A percentile compares a stretch with the other conserved stretches of the same genome.
These are phyloP conservation scores for Kodamaea anthophila DNA, from an alignment of 1,139 yeast genomes.

Conservation along the genomic window DNA sequence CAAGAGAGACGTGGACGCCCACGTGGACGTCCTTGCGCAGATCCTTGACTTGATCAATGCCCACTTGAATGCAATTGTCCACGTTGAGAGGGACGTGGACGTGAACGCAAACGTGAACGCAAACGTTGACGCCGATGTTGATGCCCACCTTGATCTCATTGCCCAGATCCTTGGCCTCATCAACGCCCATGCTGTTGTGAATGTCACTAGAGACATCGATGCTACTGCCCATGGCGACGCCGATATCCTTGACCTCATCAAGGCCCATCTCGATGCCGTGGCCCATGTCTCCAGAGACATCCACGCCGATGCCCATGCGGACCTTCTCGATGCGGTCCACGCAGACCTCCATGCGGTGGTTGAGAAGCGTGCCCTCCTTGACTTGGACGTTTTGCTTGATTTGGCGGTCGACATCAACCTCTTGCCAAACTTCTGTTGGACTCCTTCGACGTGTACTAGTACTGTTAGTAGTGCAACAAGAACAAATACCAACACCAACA, in stretches of 20 bases:
- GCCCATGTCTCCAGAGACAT: constrained; percentile 4
- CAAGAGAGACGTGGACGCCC: constrained; percentile 6
- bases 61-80: constrained; percentile 4
- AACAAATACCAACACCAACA: constrained; percentile 8
- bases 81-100: constrained; percentile 7
- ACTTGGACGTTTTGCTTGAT: constrained; percentile 9
- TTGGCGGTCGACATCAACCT: constrained; percentile 8
- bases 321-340: constrained; percentile 4
- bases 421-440: constrained; percentile 29
- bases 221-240: constrained; percentile 7
- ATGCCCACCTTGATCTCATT: constrained; percentile 1
- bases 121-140: constrained; percentile 4
- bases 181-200: constrained; percentile 5
- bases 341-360: constrained; percentile 10
- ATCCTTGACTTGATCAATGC: constrained; percentile 2
- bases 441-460: constrained; percentile 7
- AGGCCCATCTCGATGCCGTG: constrained; percentile 1
- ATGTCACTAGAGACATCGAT: constrained; percentile 10
- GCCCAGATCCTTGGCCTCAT: constrained; percentile 6
- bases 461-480: constrained; percentile 9
- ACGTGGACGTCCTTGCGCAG: constrained; percentile 14
- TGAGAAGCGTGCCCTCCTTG: constrained; percentile 4
- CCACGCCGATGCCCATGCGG: constrained; percentile 8
- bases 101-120: constrained; percentile 1
- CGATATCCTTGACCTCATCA: constrained; percentile 2